Evolutionary conservation across 495 filamentous ascomycete genomes (phyloP).

Genomic region (Talaromyces ruber): DNA sequence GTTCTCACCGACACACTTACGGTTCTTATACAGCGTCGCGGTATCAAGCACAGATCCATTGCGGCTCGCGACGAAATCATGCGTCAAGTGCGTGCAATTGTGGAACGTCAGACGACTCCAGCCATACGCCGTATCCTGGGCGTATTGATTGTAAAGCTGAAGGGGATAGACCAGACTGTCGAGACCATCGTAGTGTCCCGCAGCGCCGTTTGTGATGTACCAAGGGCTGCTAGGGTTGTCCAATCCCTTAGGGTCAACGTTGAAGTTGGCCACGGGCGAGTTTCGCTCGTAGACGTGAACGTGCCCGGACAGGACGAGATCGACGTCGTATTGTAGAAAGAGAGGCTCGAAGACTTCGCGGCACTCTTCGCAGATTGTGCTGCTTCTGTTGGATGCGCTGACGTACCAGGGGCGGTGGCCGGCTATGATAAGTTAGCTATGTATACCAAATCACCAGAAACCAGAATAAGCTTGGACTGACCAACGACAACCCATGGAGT

Average conservation of each 20-base stretch:
- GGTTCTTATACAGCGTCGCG: conserved; percentile 20
- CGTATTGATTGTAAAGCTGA: neutral
- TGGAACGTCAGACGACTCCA: conserved; percentile 23
- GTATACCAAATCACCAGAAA: conserved; percentile 24
- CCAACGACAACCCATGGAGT: conserved; percentile 36
- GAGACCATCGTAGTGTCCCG: conserved; percentile 25
- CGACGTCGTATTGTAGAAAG: conserved; percentile 41
- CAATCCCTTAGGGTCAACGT: conserved; percentile 23
- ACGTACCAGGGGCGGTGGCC: conserved; percentile 49
- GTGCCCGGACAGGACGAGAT: conserved; percentile 43
- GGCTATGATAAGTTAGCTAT: conserved; percentile 22
- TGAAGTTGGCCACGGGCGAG: conserved; percentile 18
- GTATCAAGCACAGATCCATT: conserved; percentile 22
- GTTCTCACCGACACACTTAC: no score
- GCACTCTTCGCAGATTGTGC: conserved; percentile 36
- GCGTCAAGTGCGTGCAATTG: conserved; percentile 24
- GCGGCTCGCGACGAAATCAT: conserved; percentile 22
- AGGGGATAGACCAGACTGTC: conserved; percentile 8
- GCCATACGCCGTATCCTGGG: conserved; percentile 14
- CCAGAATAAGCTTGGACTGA: conserved; percentile 15
- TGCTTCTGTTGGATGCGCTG: conserved; percentile 18
- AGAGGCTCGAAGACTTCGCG: conserved; percentile 43
- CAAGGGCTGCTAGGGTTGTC: conserved; percentile 34
- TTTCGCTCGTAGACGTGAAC: conserved; percentile 37
- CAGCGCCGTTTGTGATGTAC: conserved; percentile 33